Conservation (phyloP, 768 basidiomycete genomes). For the Porphyrellus cyaneotinctus region DNA sequence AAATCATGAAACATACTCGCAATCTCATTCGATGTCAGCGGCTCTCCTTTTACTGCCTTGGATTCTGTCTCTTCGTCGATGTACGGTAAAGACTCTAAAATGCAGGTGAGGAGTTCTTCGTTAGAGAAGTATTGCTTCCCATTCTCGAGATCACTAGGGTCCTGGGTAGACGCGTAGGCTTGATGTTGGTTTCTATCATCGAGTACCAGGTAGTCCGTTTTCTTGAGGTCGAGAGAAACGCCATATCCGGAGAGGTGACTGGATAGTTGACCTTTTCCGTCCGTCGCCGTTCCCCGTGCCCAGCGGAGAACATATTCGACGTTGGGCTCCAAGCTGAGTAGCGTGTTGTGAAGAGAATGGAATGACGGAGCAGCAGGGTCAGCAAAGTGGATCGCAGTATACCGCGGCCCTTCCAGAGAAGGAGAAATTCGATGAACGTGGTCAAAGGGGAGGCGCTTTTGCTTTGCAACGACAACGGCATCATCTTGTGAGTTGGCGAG, state of each 20-base stretch:
- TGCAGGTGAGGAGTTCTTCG: conserved; percentile 23
- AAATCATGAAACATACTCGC: conserved; percentile 36
- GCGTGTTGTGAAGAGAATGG: conserved; percentile 61
- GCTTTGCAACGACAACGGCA: conserved; percentile 15
- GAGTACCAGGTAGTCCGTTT: conserved; percentile 92
- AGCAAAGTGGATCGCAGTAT: conserved; percentile 77
- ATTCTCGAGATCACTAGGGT: neutral
- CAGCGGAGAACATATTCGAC: conserved; percentile 72
- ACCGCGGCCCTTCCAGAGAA: conserved; percentile 43
- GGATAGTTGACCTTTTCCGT: conserved; percentile 32
- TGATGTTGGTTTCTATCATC: conserved; percentile 64
- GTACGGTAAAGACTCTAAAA: conserved; percentile 31
- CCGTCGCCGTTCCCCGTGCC: conserved; percentile 26
- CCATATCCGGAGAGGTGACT: conserved; percentile 83
- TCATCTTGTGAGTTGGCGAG: conserved; percentile 51
- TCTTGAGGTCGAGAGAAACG: conserved; percentile 89
- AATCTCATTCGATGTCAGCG: conserved; percentile 53
- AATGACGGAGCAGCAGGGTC: conserved; percentile 64
- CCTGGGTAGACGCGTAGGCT: neutral
- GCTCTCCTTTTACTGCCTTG: conserved; percentile 38
- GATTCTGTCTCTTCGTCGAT: conserved; percentile 28
- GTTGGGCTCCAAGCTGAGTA: conserved; percentile 47
- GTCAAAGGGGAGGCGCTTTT: conserved; percentile 66
- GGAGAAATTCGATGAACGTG: conserved; percentile 59
- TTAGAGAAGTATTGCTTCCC: conserved; percentile 10